Evolutionary conservation across 768 basidiomycete species (phyloP), one percentile per base, ranked within the genome.

Genomic region (Gymnopilus junonius): DNA sequence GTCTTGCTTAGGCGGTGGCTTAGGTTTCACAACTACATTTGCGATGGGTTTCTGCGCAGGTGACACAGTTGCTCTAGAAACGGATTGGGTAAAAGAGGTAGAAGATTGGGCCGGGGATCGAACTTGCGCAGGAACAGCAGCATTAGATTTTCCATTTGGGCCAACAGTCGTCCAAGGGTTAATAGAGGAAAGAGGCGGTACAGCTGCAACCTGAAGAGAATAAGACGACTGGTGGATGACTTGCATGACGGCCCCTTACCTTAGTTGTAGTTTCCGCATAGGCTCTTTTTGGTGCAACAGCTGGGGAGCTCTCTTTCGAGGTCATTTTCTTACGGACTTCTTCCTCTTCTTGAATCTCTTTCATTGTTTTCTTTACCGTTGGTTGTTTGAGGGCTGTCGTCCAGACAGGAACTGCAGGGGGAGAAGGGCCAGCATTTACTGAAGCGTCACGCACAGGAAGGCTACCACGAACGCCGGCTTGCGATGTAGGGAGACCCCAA

Each of bases 261-360:
- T 91, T 94, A 65, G 82, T 85, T 2, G 90, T 89, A 31, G 86
- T 85, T 62, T 95, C 94, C 4, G 92, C 93, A 70, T 96, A 92
- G 4, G 83, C 90, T 56, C 93, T 82, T 71, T 90, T 86, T 8
- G 85, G 80, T 39, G 84, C 83, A 21, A 84, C 80, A 12, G 85
- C 77, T 8, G 83, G 83, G 58, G 80, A 80, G 57, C 82, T 87
- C 65, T 92, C 87, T 74, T 89, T 90, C 7, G 79, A 76, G 0
- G 81, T 81, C 29, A 77, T 69, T 75, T 89, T 92, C 82, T 94
- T 95, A 65, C 91, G 85, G 65, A 80, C 85, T 76, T 97, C 94
- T 72, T 99, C 97, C 70, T 99, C 97, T 76, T 99, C 97, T 72
- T 97, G 94, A 40, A 99, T 99, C 80, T 99, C 95, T 80, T 97